Evolutionary conservation across 2,329 filamentous ascomycete species (phyloP), one percentile per base, ranked within the genome.

Genomic region (Pochonia chlamydosporia): DNA sequence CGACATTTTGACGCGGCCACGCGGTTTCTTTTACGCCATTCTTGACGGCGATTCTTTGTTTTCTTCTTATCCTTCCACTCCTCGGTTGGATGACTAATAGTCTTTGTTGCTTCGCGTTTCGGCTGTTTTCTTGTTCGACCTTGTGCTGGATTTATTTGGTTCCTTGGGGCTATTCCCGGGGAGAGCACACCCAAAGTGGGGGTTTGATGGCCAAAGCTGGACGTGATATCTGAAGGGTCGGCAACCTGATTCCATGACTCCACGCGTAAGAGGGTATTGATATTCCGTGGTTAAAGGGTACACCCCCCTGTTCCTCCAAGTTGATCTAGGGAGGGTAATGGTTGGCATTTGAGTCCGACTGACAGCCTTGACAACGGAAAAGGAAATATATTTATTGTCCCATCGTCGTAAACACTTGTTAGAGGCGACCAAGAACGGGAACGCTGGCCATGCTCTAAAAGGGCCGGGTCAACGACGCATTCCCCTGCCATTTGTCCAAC

Each of bases 1-100:
- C 85, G 78, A 58, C 85, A 89, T 59, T 88, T 89, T 61, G 81
- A 85, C 1, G 86, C 85, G 0, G 86, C 85, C 3, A 85, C 68
- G 9, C 85, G 75, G 61, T 90, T 90, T 51, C 85, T 78, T 63
- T 87, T 81, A 0, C 88, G 72, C 55, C 82, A 83, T 51, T 74
- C 75, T 51, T 70, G 73, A 24, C 79, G 71, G 55, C 77, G 50
- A 25, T 30, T 43, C 8, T 28, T 24, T 1, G 20, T 7, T 20
- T 39, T 39, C 3, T 39, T 23, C 5, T n/a, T n/a, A n/a, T 21
- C 20, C 35, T 13, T 13, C 7, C 5, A 11, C 35, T n/a, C 35
- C 20, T 39, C 33, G 33, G 16, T 18, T 4, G 35, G 4, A 23
- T 13, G 10, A 20, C 16, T 46, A 24, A 24, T 14, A 4, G 24